Percentiles rank a stretch among this genome's conserved stretches.
These are phyloP conservation scores for Pyricularia grisea DNA, from an alignment of 2,329 filamentous ascomycete species.

Conservation along the genomic window DNA sequence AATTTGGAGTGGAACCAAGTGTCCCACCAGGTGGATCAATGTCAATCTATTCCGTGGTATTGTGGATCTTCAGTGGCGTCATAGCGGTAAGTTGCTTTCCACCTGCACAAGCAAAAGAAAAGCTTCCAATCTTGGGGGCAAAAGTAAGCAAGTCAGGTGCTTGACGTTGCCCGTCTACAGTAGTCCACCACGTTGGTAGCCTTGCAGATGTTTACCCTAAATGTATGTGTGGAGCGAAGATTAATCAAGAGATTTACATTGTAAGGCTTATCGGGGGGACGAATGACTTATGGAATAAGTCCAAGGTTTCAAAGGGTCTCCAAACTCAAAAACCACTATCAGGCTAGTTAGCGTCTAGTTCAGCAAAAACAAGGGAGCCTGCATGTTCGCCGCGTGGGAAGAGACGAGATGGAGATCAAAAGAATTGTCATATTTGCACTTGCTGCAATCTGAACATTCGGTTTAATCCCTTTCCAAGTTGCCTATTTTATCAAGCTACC, in stretches of 20 bases:
- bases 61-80: background rate
- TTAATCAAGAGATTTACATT: background rate
- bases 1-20: background rate
- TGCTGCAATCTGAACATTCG: background rate
- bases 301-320: background rate
- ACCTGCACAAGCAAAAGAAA: background rate
- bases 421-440: background rate
- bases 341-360: background rate
- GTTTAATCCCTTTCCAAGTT: background rate
- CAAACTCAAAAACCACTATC: background rate
- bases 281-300: background rate
- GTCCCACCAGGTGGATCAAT: background rate
- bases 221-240: background rate
- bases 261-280: background rate
- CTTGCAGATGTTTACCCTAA: background rate
- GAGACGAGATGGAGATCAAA: background rate
- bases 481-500: background rate
- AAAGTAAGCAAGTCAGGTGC: background rate
- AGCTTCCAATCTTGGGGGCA: background rate
- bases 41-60: background rate
- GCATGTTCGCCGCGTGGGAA: background rate
- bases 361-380: background rate
- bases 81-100: background rate
- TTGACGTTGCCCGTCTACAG: background rate
- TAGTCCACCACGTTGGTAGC: background rate